Evolutionary conservation across 352 stramenopile genomes (phyloP), one percentile per base, ranked within the genome.

Genomic region (Pythium monospermum): DNA sequence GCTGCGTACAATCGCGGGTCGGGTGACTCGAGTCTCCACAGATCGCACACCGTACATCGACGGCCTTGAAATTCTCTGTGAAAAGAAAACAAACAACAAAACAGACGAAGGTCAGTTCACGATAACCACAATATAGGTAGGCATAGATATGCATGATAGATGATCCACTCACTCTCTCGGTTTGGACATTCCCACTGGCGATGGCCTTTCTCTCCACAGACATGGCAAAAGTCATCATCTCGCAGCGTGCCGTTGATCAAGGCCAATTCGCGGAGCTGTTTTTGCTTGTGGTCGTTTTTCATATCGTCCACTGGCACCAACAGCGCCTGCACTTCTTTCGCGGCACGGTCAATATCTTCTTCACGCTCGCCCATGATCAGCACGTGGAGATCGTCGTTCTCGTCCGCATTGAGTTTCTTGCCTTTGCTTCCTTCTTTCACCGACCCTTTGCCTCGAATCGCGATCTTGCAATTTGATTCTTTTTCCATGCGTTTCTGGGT

Each of bases 401-500:
- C 87, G 56, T 97, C 92, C 16, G 82, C 79, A 38, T 95, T 94
- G 58, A 88, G 70, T 36, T 96, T 83, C 53, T 97, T 96, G 22
- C 92, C 92, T 56, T 96, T 87, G 31, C 93, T 97, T 35, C 96
- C 97, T 73, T 99, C 96, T 63, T 99, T 99, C 8, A 98, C 88
- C 11, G 85, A 97, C 3, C 96, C 96, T 45, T 93, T 91, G 23
- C 96, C 96, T 13, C 96, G 90, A 65, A 99, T 99, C 37, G 95
- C 93, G 66, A 99, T 99, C 72, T 99, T 99, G 76, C 96, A 99
- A 49, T 96, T 96, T 6, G 96, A 98, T 66, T 99, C 96, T 35
- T 85, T 84, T 71, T 99, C 97, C 83, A 99, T 96, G 45, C 97
- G 95, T 67, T 99, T 99, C 66, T 99, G 97, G 16, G 97, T 99